Conservation (phyloP, 176 grass and related monocot species). For the Eleusine indica region DNA sequence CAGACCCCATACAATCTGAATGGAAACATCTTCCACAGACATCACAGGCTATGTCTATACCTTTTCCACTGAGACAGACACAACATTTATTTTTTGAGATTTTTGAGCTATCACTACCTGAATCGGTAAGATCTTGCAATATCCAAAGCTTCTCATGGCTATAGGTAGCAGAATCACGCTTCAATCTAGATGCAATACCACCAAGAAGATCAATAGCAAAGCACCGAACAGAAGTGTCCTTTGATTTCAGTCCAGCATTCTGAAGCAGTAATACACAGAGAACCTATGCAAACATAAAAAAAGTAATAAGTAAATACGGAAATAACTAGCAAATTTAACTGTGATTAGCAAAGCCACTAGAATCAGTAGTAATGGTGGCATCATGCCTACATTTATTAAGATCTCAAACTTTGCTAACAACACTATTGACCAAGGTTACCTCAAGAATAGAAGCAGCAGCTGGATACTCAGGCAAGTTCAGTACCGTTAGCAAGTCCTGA, state of each 20-base stretch:
- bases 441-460: constrained; percentile 93
- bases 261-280: constrained; percentile 95
- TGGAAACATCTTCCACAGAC: constrained; percentile 90
- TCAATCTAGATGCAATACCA: constrained; percentile 88
- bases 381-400: constrained; percentile 34
- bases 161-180: constrained; percentile 78
- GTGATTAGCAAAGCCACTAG: not conserved
- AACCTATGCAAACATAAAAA: constrained; percentile 61
- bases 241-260: constrained; percentile 95
- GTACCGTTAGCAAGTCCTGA: constrained; percentile 77
- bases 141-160: constrained; percentile 84
- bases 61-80: constrained; percentile 76
- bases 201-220: constrained; percentile 98
- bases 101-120: constrained; percentile 35
- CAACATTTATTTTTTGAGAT: constrained; percentile 77
- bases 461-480: constrained; percentile 97
- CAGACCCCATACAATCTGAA: constrained; percentile 83
- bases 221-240: constrained; percentile 88
- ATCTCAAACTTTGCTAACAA: constrained; percentile 38
- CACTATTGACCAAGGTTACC: constrained; percentile 57
- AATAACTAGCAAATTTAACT: constrained; percentile 1
- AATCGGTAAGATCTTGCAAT: constrained; percentile 72
- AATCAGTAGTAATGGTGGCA: not conserved
- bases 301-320: constrained; percentile 7
- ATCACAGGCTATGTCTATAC: constrained; percentile 74